Evolutionary conservation across 441 rosid species (phyloP), one percentile per base, ranked within the genome.

Genomic region (Erodium trifolium): DNA sequence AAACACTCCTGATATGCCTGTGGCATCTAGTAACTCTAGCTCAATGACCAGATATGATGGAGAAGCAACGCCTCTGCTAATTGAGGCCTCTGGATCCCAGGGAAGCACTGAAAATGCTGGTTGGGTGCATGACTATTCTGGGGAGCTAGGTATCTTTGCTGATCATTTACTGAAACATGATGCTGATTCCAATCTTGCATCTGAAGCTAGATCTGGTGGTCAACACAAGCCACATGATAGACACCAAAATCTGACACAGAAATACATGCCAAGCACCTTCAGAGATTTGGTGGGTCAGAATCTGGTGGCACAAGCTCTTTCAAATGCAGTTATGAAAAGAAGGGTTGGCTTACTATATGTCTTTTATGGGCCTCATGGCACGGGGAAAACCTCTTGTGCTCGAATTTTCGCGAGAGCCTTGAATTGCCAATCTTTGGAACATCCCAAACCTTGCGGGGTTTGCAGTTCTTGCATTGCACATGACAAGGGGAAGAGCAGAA

Each of bases 351-450:
- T 90, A 31, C 87, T 95, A 3, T 95, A 92, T 71, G 95, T 92
- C 31, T 92, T 95, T 68, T 84, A 95, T 12, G 99, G 98, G 66
- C 98, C 96, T 75, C 96, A 89, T 71, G 99, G 99, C 71, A 92
- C 98, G 1, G 99, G 99, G 47, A 95, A 92, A 85, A 90, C 97
- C 39, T 92, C 95, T 0, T 90, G 98, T 57, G 99, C 98, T 80
- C 85, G 98, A 43, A 88, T 92, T 72, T 90, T 95, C 75, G 89
- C 99, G 47, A 83, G 89, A 76, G 97, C 96, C 67, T 82, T 95
- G 77, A 95, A 90, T 74, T 95, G 99, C 79, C 93, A 84, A 55
- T 88, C 99, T 51, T 31, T 72, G 67, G 97, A 92, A 66, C 83
- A 83, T 29, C 88, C 83, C 43, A 95, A 85, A 76, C 98, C 98